phyloP scores from a whole-genome alignment of 2,329 filamentous ascomycete genomes.

The Aspergillus ustus region DNA sequence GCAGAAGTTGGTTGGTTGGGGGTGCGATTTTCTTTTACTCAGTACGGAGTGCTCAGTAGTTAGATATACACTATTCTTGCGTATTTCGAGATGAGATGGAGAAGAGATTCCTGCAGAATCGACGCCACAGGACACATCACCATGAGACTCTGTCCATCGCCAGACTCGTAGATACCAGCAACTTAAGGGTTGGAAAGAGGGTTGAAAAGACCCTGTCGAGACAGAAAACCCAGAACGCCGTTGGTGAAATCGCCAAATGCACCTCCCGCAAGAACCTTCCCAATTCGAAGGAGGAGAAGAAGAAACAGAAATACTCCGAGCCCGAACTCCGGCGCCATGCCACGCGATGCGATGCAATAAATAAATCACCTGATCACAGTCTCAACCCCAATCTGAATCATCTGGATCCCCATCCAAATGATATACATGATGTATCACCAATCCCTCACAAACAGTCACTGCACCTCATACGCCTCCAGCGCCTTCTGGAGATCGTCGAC shows the following conservation, averaged over 20 bases:
- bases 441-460: slow-evolving; percentile 28
- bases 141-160: not conserved
- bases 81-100: not conserved
- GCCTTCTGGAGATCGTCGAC: slow-evolving; percentile 51
- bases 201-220: not conserved
- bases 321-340: not conserved
- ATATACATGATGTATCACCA: too few relatives aligned
- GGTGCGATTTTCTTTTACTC: too few relatives aligned
- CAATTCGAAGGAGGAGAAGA: not conserved
- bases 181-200: not conserved
- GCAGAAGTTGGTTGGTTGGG: not conserved
- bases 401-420: too few relatives aligned
- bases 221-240: not conserved
- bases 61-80: not conserved
- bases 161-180: not conserved
- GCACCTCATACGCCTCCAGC: slow-evolving; percentile 49
- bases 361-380: not conserved
- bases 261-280: not conserved
- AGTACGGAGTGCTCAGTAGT: too few relatives aligned
- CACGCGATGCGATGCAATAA: not conserved
- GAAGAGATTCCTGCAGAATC: not conserved
- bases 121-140: not conserved
- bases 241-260: not conserved
- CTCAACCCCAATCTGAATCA: too few relatives aligned
- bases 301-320: not conserved